Percentiles rank a stretch among this genome's conserved stretches.
These are phyloP conservation scores for Paramecium pentaurelia DNA, from an alignment of 73 alveolate genomes.

Conservation along the genomic window DNA sequence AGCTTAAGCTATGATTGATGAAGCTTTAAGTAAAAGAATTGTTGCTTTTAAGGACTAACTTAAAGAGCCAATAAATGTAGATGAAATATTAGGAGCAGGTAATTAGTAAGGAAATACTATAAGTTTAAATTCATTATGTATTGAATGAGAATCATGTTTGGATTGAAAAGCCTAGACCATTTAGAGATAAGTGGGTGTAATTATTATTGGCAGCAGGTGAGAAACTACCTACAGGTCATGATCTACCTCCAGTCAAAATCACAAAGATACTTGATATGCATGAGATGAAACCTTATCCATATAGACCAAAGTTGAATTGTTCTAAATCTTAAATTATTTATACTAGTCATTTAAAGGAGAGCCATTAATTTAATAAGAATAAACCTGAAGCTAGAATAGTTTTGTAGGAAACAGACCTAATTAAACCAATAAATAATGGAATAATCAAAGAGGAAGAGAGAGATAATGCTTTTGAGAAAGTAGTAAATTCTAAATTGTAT, in stretches of 20 bases:
- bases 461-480: constrained; percentile 16
- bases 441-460: not conserved
- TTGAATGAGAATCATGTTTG: not conserved
- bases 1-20: not conserved
- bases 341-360: not conserved
- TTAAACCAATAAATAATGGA: not conserved
- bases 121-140: not conserved
- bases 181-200: not conserved
- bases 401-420: not conserved
- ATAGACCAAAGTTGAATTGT: not conserved
- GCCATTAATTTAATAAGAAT: not conserved
- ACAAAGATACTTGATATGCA: constrained; percentile 25
- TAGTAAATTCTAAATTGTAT: not conserved
- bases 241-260: not conserved
- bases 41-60: constrained; percentile 24
- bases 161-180: constrained; percentile 12
- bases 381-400: not conserved
- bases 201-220: constrained; percentile 30
- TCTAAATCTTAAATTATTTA: not conserved
- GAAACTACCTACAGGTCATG: not conserved
- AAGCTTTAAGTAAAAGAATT: constrained; percentile 32
- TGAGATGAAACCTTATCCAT: not conserved
- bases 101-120: not conserved
- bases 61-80: constrained; percentile 35
- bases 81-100: constrained; percentile 46